These are phyloP conservation scores for Blastobotrys illinoisensis DNA, from an alignment of 1,139 yeast species.

Conservation along the genomic window DNA sequence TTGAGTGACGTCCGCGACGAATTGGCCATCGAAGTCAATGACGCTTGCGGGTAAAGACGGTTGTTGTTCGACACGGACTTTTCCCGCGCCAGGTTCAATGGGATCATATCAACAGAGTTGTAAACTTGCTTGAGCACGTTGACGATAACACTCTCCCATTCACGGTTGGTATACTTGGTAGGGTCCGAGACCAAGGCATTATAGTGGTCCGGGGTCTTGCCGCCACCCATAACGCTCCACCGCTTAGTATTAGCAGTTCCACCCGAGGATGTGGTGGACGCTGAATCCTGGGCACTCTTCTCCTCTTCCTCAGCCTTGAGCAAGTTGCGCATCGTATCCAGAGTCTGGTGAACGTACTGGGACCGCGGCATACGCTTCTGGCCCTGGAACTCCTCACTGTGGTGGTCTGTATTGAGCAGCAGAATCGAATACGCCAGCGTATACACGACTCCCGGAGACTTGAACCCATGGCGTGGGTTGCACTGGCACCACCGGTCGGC, in stretches of 20 bases:
- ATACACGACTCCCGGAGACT: slow-evolving; percentile 59
- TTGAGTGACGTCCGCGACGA: slow-evolving; percentile 13
- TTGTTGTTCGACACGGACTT: slow-evolving; percentile 4
- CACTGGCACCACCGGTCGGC: slow-evolving; percentile 61
- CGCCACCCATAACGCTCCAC: slow-evolving; percentile 18
- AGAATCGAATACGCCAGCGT: slow-evolving; percentile 69
- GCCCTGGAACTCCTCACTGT: slow-evolving; percentile 28
- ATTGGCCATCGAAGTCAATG: slow-evolving; percentile 5
- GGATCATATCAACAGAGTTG: slow-evolving; percentile 26
- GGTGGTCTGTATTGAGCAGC: slow-evolving; percentile 50
- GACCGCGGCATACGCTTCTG: slow-evolving; percentile 34
- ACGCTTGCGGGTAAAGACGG: slow-evolving; percentile 19
- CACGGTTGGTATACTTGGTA: slow-evolving; percentile 17
- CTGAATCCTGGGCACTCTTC: not conserved
- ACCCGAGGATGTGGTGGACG: not conserved
- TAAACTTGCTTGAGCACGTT: slow-evolving; percentile 26
- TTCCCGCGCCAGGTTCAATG: slow-evolving; percentile 23
- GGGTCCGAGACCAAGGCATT: slow-evolving; percentile 19
- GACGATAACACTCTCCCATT: slow-evolving; percentile 26
- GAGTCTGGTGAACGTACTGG: slow-evolving; percentile 28
- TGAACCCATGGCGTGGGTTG: slow-evolving; percentile 44
- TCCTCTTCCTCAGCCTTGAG: slow-evolving; percentile 15
- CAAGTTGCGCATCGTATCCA: slow-evolving; percentile 18
- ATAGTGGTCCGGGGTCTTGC: slow-evolving; percentile 15
- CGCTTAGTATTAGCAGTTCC: slow-evolving; percentile 10